These are phyloP conservation scores for Hibiscus tridactylites DNA, from an alignment of 345 rosid species.

Conservation along the genomic window DNA sequence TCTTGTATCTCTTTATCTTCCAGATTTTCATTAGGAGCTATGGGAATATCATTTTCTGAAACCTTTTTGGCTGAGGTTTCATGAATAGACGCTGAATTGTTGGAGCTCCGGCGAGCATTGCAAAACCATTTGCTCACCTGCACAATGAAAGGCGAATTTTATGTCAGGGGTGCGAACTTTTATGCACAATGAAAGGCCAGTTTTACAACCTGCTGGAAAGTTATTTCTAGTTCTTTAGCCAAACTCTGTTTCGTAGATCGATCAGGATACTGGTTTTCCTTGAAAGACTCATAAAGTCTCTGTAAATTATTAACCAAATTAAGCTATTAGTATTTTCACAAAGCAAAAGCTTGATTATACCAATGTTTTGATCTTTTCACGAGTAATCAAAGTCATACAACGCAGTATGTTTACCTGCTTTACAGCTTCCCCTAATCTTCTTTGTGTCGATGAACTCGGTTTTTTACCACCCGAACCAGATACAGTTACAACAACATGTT, in stretches of 20 bases:
- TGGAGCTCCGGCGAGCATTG: conserved; percentile 65
- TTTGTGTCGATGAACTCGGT: conserved; percentile 26
- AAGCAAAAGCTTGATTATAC: not conserved
- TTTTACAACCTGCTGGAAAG: conserved; percentile 47
- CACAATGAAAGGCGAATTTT: not conserved
- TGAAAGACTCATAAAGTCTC: conserved; percentile 49
- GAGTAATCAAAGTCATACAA: not conserved
- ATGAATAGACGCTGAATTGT: conserved; percentile 29
- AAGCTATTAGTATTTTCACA: not conserved
- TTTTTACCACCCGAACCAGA: conserved; percentile 24
- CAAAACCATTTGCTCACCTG: conserved; percentile 86
- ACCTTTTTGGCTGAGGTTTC: conserved; percentile 10
- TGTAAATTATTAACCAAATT: conserved; percentile 20
- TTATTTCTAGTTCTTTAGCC: conserved; percentile 57
- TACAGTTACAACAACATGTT: conserved; percentile 10
- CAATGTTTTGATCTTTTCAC: not conserved
- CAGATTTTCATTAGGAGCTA: conserved; percentile 7
- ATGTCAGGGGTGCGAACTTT: no score
- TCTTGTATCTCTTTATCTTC: not conserved
- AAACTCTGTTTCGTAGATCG: conserved; percentile 46
- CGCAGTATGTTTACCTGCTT: conserved; percentile 43
- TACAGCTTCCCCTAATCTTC: conserved; percentile 46
- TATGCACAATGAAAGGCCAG: conserved; percentile 13
- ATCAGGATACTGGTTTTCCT: conserved; percentile 68
- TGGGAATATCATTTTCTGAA: conserved; percentile 19